Evolutionary conservation across 2,329 filamentous ascomycete species (phyloP).

Genomic region (Penicillium sp.): DNA sequence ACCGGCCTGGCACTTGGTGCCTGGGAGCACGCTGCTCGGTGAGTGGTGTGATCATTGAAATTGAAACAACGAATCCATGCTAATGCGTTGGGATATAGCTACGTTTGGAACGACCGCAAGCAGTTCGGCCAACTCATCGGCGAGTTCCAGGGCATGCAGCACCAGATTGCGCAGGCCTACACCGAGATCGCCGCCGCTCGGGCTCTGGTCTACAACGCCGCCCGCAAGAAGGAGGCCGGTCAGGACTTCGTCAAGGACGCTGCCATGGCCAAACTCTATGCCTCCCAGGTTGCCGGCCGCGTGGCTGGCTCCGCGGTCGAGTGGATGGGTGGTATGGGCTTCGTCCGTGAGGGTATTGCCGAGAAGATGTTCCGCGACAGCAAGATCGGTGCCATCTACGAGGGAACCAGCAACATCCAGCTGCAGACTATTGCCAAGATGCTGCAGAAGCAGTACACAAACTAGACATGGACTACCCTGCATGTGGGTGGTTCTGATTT

Average conservation of each 20-base stretch:
- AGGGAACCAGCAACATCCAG: constrained; percentile 74
- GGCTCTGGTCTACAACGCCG: constrained; percentile 91
- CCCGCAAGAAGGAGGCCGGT: constrained; percentile 96
- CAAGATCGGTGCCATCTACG: constrained; percentile 98
- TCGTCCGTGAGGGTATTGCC: constrained; percentile 90
- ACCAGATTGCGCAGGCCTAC: constrained; percentile 95
- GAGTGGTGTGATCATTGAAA: constrained; percentile 33
- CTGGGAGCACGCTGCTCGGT: constrained; percentile 88
- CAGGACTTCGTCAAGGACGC: constrained; percentile 94
- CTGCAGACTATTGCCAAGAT: constrained; percentile 70
- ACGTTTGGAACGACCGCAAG: constrained; percentile 97
- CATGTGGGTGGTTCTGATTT: background rate
- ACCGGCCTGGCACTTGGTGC: constrained; percentile 92
- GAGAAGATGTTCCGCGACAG: constrained; percentile 98
- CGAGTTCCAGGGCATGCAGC: constrained; percentile 99
- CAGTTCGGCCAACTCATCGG: constrained; percentile 94
- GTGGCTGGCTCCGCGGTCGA: constrained; percentile 87
- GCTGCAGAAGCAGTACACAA: constrained; percentile 69
- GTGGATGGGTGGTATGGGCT: constrained; percentile 99
- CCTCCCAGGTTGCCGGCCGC: constrained; percentile 86
- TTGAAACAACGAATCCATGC: constrained; percentile 9
- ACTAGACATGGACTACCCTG: constrained; percentile 37
- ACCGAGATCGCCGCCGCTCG: constrained; percentile 90
- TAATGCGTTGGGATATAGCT: constrained; percentile 50
- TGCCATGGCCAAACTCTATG: constrained; percentile 96